These are phyloP conservation scores for Boletus reticulatus DNA, from an alignment of 768 basidiomycete species.

Conservation along the genomic window DNA sequence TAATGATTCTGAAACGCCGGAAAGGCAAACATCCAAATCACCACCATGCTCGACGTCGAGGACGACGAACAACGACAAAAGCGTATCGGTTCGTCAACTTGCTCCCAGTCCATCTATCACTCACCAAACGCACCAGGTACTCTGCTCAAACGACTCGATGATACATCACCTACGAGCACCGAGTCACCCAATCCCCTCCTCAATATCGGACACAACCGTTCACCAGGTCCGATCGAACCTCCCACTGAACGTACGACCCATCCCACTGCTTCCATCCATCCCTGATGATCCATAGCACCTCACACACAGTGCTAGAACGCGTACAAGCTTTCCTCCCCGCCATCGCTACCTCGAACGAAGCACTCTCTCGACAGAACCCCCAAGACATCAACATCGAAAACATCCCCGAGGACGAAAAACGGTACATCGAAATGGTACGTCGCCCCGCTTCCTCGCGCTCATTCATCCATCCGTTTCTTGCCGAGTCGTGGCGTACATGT, in stretches of 20 bases:
- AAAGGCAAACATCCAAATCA: neutral
- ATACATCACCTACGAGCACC: conserved; percentile 14
- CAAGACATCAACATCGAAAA: conserved; percentile 70
- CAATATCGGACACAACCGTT: conserved; percentile 35
- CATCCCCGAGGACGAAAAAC: conserved; percentile 43
- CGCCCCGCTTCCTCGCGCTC: neutral
- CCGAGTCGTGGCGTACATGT: neutral
- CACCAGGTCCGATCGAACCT: conserved; percentile 36
- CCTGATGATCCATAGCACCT: conserved; percentile 1
- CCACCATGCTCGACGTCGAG: conserved; percentile 42
- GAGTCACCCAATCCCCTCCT: conserved; percentile 22
- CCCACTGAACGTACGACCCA: conserved; percentile 47
- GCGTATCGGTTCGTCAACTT: conserved; percentile 36
- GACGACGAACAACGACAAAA: conserved; percentile 44
- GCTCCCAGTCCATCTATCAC: neutral
- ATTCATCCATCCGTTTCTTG: neutral
- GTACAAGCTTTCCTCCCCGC: conserved; percentile 67
- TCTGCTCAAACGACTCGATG: conserved; percentile 41
- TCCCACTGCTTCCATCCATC: neutral
- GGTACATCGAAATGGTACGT: conserved; percentile 67
- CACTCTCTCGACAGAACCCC: conserved; percentile 49
- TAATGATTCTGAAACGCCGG: neutral
- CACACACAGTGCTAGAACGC: conserved; percentile 54
- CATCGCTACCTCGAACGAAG: conserved; percentile 61
- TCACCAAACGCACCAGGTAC: conserved; percentile 30